A percentile compares a stretch with the other conserved stretches of the same genome.
phyloP scores from a whole-genome alignment of 108 stramenopile species.

The Cyclotella atomus region DNA sequence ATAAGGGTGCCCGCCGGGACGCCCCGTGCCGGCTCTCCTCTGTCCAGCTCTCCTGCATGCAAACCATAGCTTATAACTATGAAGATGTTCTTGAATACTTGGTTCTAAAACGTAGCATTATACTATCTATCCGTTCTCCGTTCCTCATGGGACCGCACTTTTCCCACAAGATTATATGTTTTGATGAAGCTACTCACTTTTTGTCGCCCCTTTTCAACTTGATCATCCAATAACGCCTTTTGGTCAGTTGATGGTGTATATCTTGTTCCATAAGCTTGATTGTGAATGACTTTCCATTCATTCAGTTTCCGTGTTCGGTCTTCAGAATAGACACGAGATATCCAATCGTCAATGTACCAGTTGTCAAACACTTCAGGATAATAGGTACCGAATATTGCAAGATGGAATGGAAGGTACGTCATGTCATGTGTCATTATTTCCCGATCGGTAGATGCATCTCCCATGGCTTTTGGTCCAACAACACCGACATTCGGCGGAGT shows the following conservation, averaged over 20 bases:
- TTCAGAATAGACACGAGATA: slow-evolving; percentile 56
- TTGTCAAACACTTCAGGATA: slow-evolving; percentile 61
- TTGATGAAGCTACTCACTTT: neutral
- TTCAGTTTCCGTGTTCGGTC: slow-evolving; percentile 53
- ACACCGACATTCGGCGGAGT: slow-evolving; percentile 57
- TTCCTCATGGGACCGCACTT: no score
- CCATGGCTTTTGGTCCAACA: slow-evolving; percentile 52
- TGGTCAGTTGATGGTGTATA: slow-evolving; percentile 33
- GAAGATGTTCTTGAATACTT: no score
- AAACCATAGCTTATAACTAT: no score
- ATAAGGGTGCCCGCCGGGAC: no score
- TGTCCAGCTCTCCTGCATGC: no score
- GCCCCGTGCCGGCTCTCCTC: no score
- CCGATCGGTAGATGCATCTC: slow-evolving; percentile 28
- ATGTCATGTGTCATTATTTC: slow-evolving; percentile 60
- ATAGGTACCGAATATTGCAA: slow-evolving; percentile 61
- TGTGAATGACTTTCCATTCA: slow-evolving; percentile 63
- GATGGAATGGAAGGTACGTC: slow-evolving; percentile 58
- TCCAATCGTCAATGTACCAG: slow-evolving; percentile 74
- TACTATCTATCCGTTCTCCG: no score
- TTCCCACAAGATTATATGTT: no score
- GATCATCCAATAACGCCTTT: slow-evolving; percentile 6
- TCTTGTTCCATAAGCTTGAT: slow-evolving; percentile 61
- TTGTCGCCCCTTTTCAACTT: neutral
- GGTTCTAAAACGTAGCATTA: no score